A percentile compares a stretch with the other conserved stretches of the same genome.
These are phyloP conservation scores for Stereum hirsutum DNA, from an alignment of 1,284 basidiomycete genomes.

Conservation along the genomic window DNA sequence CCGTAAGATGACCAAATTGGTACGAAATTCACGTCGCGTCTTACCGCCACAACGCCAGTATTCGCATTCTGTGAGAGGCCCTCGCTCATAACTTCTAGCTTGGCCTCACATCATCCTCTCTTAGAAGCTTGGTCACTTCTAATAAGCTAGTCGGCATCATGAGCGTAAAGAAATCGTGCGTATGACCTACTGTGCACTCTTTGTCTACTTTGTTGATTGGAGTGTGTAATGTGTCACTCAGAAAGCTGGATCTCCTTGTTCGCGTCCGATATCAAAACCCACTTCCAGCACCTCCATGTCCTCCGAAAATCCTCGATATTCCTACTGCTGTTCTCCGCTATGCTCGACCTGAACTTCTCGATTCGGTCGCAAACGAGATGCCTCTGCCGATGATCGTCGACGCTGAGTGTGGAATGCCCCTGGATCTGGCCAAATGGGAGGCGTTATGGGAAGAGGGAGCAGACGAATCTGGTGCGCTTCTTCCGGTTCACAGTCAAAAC, in stretches of 20 bases:
- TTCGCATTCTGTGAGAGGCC: too few relatives aligned
- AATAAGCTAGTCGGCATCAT: constrained; percentile 6
- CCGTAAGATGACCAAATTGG: too few relatives aligned
- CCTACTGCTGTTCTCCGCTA: constrained; percentile 82
- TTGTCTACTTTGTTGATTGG: background rate
- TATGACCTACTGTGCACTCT: background rate
- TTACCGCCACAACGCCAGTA: too few relatives aligned
- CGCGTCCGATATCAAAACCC: constrained; percentile 90
- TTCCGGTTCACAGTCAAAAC: constrained; percentile 3
- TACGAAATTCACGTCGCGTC: too few relatives aligned
- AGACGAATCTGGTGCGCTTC: constrained; percentile 52
- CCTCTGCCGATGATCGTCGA: constrained; percentile 91
- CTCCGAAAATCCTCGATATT: constrained; percentile 86
- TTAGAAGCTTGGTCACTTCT: too few relatives aligned
- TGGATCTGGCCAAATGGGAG: constrained; percentile 78
- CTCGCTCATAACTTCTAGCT: too few relatives aligned
- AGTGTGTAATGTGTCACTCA: constrained; percentile 11
- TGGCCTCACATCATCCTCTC: too few relatives aligned
- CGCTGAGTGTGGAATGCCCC: constrained; percentile 89
- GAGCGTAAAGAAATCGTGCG: constrained; percentile 14
- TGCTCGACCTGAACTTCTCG: constrained; percentile 76
- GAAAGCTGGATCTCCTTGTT: constrained; percentile 83
- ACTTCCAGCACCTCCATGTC: constrained; percentile 88
- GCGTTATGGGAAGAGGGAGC: constrained; percentile 75
- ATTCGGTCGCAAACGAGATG: constrained; percentile 69